phyloP scores from a whole-genome alignment of 2,329 filamentous ascomycete genomes.

The Acrocalymma vagum region DNA sequence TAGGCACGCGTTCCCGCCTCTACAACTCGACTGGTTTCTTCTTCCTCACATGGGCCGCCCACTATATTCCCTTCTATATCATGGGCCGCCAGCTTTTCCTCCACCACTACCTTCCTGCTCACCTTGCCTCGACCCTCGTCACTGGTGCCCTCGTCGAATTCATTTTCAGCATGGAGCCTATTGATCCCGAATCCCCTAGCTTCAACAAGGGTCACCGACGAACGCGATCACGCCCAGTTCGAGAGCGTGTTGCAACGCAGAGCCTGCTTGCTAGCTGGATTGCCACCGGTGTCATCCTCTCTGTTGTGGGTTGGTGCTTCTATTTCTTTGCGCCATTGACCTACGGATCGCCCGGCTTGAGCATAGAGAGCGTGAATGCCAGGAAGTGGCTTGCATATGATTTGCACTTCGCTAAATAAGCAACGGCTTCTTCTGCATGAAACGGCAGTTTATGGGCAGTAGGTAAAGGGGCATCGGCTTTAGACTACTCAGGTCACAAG shows the following conservation, averaged over 20 bases:
- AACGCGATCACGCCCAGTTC: conserved; percentile 73
- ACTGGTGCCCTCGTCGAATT: conserved; percentile 94
- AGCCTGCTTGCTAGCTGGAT: conserved; percentile 83
- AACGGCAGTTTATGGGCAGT: too few relatives aligned
- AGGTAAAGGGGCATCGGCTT: too few relatives aligned
- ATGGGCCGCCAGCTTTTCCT: conserved; percentile 99
- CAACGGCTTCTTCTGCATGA: too few relatives aligned
- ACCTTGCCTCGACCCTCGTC: conserved; percentile 88
- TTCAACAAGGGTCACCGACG: conserved; percentile 44
- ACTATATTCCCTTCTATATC: conserved; percentile 96
- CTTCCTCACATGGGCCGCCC: conserved; percentile 96
- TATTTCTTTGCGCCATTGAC: conserved; percentile 95
- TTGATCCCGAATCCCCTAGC: conserved; percentile 58
- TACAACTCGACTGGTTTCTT: conserved; percentile 99
- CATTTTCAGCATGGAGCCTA: conserved; percentile 88
- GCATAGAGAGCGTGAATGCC: conserved; percentile 77
- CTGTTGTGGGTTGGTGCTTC: conserved; percentile 77
- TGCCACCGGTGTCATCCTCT: conserved; percentile 74
- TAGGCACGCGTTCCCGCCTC: conserved; percentile 87
- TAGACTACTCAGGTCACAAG: too few relatives aligned
- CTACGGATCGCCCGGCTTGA: conserved; percentile 90
- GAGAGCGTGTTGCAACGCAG: conserved; percentile 81
- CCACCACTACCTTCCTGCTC: conserved; percentile 95
- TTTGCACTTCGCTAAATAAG: conserved; percentile 96
- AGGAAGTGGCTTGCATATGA: conserved; percentile 98